Conservation (phyloP, 192 early-diverging fungal genomes). For the Dissophora ornata region DNA sequence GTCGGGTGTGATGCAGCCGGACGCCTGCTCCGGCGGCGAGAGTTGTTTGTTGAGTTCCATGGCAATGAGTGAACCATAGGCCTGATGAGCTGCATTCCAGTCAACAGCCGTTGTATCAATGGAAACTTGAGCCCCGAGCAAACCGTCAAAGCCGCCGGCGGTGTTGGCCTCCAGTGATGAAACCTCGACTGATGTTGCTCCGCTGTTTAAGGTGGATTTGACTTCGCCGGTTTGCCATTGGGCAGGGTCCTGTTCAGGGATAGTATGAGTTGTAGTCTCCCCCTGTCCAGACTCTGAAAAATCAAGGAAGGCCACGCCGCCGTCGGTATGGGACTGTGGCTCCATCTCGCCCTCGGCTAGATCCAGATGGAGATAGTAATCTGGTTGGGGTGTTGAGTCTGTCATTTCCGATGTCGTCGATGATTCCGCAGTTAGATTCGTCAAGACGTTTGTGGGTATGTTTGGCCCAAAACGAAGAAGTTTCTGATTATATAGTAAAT, state of each 20-base stretch:
- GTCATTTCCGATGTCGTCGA: no score
- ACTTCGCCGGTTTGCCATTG: neutral
- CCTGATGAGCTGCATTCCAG: constrained; percentile 17
- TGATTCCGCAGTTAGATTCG: no score
- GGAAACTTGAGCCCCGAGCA: neutral
- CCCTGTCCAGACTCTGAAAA: constrained; percentile 12
- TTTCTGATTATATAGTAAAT: no score
- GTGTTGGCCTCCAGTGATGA: neutral
- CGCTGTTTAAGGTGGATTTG: neutral
- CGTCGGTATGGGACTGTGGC: constrained; percentile 3
- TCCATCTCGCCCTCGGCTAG: constrained; percentile 25
- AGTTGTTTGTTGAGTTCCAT: constrained; percentile 45
- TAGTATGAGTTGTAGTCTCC: no score
- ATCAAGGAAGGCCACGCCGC: constrained; percentile 21
- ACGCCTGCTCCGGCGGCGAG: constrained; percentile 3
- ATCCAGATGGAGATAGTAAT: constrained; percentile 44
- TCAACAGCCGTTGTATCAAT: constrained; percentile 8
- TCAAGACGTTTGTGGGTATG: no score
- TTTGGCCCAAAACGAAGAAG: no score
- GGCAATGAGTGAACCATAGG: constrained; percentile 40
- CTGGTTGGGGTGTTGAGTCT: constrained; percentile 37
- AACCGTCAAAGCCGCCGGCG: neutral
- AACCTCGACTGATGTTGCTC: neutral
- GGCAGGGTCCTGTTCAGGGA: neutral
- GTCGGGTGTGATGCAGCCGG: constrained; percentile 35